These are phyloP conservation scores for Posidonia oceanica DNA, from an alignment of 116 monocot genomes.

Conservation along the genomic window DNA sequence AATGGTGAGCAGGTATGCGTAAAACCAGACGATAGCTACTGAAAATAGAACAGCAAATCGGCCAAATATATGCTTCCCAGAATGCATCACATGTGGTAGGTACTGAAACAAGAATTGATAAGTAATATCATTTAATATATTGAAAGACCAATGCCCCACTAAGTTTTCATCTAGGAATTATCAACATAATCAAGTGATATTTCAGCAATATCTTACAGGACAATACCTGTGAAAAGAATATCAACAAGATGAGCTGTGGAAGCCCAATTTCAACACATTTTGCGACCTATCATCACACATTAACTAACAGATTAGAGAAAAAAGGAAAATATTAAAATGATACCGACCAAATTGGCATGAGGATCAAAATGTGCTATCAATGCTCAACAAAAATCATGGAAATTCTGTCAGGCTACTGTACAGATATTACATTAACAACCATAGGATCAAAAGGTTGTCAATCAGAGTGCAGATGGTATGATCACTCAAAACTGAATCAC, in stretches of 20 bases:
- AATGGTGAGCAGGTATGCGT: slow-evolving; percentile 70
- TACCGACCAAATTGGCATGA: too few species aligned
- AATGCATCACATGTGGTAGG: slow-evolving; percentile 47
- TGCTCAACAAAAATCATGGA: too few species aligned
- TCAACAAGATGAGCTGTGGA: slow-evolving; percentile 63
- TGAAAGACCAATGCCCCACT: neutral
- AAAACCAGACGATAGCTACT: slow-evolving; percentile 81
- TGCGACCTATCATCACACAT: slow-evolving; percentile 47
- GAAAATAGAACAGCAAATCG: slow-evolving; percentile 81
- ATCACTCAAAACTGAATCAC: too few species aligned
- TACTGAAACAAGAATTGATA: slow-evolving; percentile 33
- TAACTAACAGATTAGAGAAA: neutral
- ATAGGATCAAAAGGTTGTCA: too few species aligned
- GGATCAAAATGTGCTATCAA: too few species aligned
- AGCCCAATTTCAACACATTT: slow-evolving; percentile 94
- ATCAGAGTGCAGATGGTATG: too few species aligned
- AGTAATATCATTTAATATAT: neutral
- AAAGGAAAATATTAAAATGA: too few species aligned
- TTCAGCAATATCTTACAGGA: neutral
- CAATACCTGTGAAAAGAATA: slow-evolving; percentile 78
- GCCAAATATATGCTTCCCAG: slow-evolving; percentile 37
- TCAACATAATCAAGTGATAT: too few species aligned
- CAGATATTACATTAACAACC: too few species aligned
- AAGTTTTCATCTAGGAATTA: neutral
- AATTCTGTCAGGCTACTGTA: too few species aligned